These are phyloP conservation scores for Hibiscus syriacus DNA, from an alignment of 345 rosid genomes.

Conservation along the genomic window DNA sequence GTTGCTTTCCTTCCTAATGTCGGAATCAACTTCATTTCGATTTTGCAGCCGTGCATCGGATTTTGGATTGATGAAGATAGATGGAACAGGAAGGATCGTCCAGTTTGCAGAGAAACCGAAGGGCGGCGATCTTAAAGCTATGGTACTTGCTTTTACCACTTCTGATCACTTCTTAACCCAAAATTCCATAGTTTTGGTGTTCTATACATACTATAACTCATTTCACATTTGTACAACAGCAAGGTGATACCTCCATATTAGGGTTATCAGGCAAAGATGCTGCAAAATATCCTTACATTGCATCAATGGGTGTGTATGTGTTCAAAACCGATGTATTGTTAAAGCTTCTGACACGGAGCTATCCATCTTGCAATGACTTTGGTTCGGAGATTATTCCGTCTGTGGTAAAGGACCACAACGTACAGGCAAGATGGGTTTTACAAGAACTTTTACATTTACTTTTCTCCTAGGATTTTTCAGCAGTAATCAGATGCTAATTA, in stretches of 20 bases:
- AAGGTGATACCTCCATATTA: conserved; percentile 66
- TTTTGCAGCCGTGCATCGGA: conserved; percentile 69
- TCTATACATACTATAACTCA: not conserved
- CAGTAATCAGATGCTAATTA: not conserved
- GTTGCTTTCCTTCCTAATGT: not conserved
- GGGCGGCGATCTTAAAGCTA: conserved; percentile 55
- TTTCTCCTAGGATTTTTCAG: not conserved
- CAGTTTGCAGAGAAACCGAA: conserved; percentile 78
- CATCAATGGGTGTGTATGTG: conserved; percentile 89
- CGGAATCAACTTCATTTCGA: not conserved
- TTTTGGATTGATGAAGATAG: conserved; percentile 75
- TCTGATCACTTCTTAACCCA: not conserved
- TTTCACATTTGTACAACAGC: conserved; percentile 28
- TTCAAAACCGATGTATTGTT: conserved; percentile 64
- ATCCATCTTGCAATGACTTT: conserved; percentile 72
- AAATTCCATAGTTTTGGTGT: not conserved
- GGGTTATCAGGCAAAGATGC: conserved; percentile 60
- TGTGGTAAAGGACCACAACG: conserved; percentile 57
- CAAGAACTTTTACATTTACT: not conserved
- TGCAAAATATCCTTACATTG: conserved; percentile 52
- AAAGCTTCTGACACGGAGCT: conserved; percentile 58
- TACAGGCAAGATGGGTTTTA: conserved; percentile 38
- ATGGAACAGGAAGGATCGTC: conserved; percentile 44
- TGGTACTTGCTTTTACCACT: conserved; percentile 38
- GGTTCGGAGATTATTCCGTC: conserved; percentile 82